Evolutionary conservation across 2,329 filamentous ascomycete genomes (phyloP).

Genomic region (Calonectria hongkongensis): DNA sequence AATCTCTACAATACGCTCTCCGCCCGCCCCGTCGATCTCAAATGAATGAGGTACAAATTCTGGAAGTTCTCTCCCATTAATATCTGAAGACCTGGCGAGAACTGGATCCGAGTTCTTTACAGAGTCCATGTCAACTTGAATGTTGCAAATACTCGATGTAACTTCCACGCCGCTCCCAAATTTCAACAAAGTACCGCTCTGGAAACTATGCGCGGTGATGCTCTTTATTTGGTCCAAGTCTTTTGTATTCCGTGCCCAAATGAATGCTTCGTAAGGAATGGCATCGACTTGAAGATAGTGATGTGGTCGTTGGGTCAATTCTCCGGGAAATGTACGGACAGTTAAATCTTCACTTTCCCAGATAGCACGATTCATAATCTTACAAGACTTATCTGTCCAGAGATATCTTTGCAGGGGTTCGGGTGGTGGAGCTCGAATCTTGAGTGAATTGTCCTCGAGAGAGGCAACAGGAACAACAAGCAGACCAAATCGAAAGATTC

Average conservation of each 20-base stretch:
- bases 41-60: background rate
- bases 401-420: conserved; percentile 4
- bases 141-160: conserved; percentile 7
- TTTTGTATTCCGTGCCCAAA: background rate
- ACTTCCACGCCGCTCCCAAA: background rate
- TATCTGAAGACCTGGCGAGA: background rate
- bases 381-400: conserved; percentile 8
- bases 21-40: conserved; percentile 3
- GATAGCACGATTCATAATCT: background rate
- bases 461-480: background rate
- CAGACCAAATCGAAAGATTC: background rate
- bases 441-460: background rate
- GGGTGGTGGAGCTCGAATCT: background rate
- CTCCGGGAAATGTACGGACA: background rate
- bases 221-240: background rate
- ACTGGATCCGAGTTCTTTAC: background rate
- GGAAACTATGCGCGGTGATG: background rate
- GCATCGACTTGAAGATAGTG: background rate
- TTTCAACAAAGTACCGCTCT: background rate
- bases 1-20: conserved; percentile 1
- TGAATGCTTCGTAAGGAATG: conserved; percentile 15
- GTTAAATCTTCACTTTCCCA: conserved; percentile 4
- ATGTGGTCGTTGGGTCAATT: background rate
- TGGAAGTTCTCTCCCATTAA: background rate
- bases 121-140: background rate